These are phyloP conservation scores for Teratosphaeria epicoccoides DNA, from an alignment of 2,329 filamentous ascomycete species.

Conservation along the genomic window DNA sequence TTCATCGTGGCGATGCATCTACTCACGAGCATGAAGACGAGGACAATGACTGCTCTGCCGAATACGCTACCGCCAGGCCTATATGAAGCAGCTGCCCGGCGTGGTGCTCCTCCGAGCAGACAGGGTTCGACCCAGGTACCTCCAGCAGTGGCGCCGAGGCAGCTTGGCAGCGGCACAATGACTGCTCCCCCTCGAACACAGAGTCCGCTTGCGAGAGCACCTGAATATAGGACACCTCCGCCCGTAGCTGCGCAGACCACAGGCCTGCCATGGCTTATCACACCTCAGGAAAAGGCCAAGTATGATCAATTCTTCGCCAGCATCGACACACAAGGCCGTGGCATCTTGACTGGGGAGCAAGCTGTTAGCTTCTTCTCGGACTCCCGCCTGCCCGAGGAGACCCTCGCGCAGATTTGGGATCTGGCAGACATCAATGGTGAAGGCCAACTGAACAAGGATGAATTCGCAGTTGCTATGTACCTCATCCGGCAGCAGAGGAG, in stretches of 20 bases:
- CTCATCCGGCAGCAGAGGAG: constrained; percentile 82
- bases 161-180: constrained; percentile 56
- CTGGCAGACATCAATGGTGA: constrained; percentile 87
- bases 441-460: constrained; percentile 73
- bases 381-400: constrained; percentile 78
- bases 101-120: constrained; percentile 40
- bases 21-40: constrained; percentile 80
- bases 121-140: constrained; percentile 17
- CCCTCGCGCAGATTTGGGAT: constrained; percentile 92
- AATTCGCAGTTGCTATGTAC: constrained; percentile 97
- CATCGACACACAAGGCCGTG: constrained; percentile 69
- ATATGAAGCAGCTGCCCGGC: constrained; percentile 78
- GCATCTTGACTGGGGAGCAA: constrained; percentile 85
- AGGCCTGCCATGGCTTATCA: constrained; percentile 70
- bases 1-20: constrained; percentile 99
- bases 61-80: constrained; percentile 70
- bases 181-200: constrained; percentile 45
- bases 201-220: constrained; percentile 46
- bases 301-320: constrained; percentile 80
- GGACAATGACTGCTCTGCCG: constrained; percentile 68
- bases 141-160: constrained; percentile 59
- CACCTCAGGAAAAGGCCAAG: constrained; percentile 68
- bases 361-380: constrained; percentile 91
- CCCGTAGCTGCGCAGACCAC: constrained; percentile 43
- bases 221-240: constrained; percentile 37